Base-by-base conservation (phyloP, 1,284 basidiomycete species). In the Leccinum cinnamomeum region DNA sequence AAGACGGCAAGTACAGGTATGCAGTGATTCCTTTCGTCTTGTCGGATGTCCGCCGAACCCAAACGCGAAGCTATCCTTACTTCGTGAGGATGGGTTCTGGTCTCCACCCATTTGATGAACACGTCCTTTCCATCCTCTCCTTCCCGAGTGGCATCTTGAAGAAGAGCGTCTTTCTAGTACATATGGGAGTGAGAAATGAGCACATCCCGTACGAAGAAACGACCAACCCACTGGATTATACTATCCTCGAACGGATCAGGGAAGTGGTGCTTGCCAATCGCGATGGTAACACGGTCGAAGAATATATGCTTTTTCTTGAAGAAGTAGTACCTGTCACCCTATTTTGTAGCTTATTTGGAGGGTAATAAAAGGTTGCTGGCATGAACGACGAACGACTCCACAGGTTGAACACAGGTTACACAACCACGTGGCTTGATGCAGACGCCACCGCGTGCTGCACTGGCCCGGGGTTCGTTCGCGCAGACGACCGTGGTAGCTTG, bases 91-190 rank as follows among this genome's bases (percentile, higher is more conserved):
- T 70, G 59, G 0, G 46, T 67, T 1, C 5, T 58, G 0, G 0
- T 11, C 3, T 68, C 37, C 0, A 64, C 7, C 0, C 64, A 1
- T 12, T 70, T 68, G 1, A 70, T 67, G 46, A 68, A 68, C 1
- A 68, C 66, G 1, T 28, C 18, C 20, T 37, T 59, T 14, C 57
- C 41, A 5, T 16, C 35, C 12, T 50, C 5, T 7, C 56, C 23
- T 20, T 56, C 7, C 2, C 20, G 5, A 39, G 53, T 65, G 5
- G 63, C 65, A 51, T 67, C 65, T 33, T 33, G 30, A 0, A 66
- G 53, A 2, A 62, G 57, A 11, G 48, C 23, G 0, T 3, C 20
- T 56, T 66, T 60, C 61, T 60, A 12, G 1, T 18, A 4, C 8
- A 4, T 7, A n/a, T 12, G 7, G 10, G 44, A 10, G n/a, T 48